A percentile compares a stretch with the other conserved stretches of the same genome.
Conservation (phyloP, 1,284 basidiomycete genomes). For the Mycena sp. region DNA sequence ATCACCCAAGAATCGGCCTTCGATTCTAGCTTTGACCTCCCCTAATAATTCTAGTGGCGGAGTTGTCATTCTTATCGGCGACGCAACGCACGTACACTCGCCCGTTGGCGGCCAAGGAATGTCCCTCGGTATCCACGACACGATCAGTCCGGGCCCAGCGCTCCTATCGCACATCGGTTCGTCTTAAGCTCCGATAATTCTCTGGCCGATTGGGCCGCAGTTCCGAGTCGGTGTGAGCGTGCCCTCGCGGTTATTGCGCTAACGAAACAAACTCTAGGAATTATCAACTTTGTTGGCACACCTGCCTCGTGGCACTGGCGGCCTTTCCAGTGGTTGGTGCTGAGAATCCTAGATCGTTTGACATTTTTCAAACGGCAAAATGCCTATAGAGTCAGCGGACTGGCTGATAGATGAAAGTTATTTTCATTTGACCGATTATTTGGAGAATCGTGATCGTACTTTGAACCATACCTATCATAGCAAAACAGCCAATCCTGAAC, state of each 20-base stretch:
- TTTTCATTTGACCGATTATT: too few relatives aligned
- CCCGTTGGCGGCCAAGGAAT: constrained; percentile 56
- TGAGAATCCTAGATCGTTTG: not conserved
- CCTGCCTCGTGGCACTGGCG: not conserved
- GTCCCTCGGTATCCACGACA: constrained; percentile 56
- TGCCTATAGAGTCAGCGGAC: constrained; percentile 1
- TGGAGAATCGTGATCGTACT: too few relatives aligned
- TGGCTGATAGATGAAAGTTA: not conserved
- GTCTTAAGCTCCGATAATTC: not conserved
- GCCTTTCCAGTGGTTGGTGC: not conserved
- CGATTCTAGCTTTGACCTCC: too few relatives aligned
- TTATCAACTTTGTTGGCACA: not conserved
- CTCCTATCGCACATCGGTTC: not conserved
- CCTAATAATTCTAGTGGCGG: constrained; percentile 32
- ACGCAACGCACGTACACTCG: constrained; percentile 55
- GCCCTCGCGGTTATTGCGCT: constrained; percentile 11
- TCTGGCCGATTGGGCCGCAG: constrained; percentile 9
- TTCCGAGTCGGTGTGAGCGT: not conserved
- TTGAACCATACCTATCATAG: too few relatives aligned
- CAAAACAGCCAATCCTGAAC: too few relatives aligned
- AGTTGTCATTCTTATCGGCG: constrained; percentile 49
- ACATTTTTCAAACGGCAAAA: too few relatives aligned
- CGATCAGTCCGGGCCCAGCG: constrained; percentile 43
- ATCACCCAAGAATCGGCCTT: too few relatives aligned
- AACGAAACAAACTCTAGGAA: constrained; percentile 3